These are phyloP conservation scores for Alternaria longipes DNA, from an alignment of 2,329 filamentous ascomycete genomes.

Conservation along the genomic window DNA sequence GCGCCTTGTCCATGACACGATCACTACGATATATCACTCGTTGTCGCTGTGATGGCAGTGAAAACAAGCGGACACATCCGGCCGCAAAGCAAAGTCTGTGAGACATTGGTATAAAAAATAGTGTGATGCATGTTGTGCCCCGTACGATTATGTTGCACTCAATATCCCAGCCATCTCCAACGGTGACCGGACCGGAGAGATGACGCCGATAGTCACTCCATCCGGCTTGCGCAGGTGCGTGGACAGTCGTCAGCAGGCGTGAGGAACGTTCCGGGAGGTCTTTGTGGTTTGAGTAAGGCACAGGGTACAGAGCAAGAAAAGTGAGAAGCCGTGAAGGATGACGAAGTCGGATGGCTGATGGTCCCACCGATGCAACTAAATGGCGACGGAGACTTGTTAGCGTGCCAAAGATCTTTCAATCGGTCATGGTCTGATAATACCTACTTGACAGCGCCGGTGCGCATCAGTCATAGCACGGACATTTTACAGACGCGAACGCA, in stretches of 20 bases:
- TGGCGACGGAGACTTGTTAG: conserved; percentile 32
- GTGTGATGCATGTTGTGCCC: conserved; percentile 31
- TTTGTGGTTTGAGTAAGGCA: background rate
- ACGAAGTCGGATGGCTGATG: conserved; percentile 3
- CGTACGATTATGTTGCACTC: conserved; percentile 21
- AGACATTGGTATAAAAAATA: conserved; percentile 11
- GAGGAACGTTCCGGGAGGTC: background rate
- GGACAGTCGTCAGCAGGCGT: conserved; percentile 5
- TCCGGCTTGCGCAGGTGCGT: background rate
- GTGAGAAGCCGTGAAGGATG: background rate
- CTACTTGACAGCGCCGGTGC: conserved; percentile 30
- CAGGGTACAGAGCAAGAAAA: background rate
- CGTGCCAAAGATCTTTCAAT: conserved; percentile 26
- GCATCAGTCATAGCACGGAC: conserved; percentile 18
- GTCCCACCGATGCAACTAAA: conserved; percentile 19
- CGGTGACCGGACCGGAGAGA: conserved; percentile 12
- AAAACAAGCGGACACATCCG: conserved; percentile 21
- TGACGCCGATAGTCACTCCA: conserved; percentile 9
- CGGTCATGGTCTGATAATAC: conserved; percentile 20
- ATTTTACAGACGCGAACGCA: conserved; percentile 10
- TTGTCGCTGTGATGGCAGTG: conserved; percentile 17
- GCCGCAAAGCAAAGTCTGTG: conserved; percentile 11
- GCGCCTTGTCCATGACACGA: conserved; percentile 12
- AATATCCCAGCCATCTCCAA: conserved; percentile 13
- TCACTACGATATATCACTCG: conserved; percentile 18